Base-by-base conservation (phyloP, 108 stramenopile species). In the Nitzschia sp. region DNA sequence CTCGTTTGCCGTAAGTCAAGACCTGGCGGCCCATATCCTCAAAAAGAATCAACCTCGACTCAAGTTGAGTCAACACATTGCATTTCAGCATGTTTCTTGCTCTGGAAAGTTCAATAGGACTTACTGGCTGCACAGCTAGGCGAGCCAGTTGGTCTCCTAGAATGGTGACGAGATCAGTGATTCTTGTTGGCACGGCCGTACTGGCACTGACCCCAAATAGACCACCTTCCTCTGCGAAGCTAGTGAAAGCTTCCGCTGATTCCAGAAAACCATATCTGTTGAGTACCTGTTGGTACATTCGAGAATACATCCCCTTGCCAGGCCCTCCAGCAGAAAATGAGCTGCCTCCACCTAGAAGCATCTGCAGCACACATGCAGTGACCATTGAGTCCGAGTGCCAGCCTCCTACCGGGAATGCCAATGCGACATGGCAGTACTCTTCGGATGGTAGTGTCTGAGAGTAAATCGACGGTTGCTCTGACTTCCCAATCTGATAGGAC, bases 311-410 rank as follows among this genome's bases (percentile, higher is more conserved):
- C 47, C 99, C 99, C 80, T 99, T 99, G 36, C 99, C 99, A 15
- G 99, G 99, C 6, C 99, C 99, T 23, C 99, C 99, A 16, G 99
- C 97, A 1, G 97, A 98, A 76, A 99, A 99, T 41, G 96, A 96
- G 46, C 75, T 83, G 8, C 98, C 98, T 17, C 98, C 98, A 2
- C 99, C 99, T 30, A 99, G 75, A 17, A 99, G 81, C 26, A 93
- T 96, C 77, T 99, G 97, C 32, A 99, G 72, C 30, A 98, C 97
- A 55, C 97, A 98, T 5, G 85, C 82, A 8, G 96, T 79, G n/a
- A 97, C 94, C 50, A 99, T 78, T 35, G 83, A 83, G 21, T 86
- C 75, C 13, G 89, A 87, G 61, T 96, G 94, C 98, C 98, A 99
- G 5, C 99, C 98, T 0, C 96, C 97, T 9, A 97, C 86, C 33